A percentile compares a stretch with the other conserved stretches of the same genome.
Conservation (phyloP, 306 rosid genomes). For the Dalbergia cultrata region DNA sequence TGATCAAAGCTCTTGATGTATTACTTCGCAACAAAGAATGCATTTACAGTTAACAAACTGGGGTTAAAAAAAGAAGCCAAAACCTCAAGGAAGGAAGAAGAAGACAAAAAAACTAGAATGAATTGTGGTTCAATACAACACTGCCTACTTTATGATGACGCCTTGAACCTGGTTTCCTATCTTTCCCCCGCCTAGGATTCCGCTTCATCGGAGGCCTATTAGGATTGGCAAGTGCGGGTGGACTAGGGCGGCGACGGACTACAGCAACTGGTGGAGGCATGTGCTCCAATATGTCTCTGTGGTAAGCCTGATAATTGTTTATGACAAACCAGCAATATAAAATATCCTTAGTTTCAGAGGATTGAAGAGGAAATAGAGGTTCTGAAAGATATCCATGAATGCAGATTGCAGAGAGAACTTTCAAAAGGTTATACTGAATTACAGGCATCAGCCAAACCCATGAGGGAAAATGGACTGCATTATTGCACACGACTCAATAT, state of each 20-base stretch:
- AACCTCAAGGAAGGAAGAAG: constrained; percentile 30
- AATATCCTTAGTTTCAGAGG: constrained; percentile 23
- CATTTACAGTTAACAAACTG: constrained; percentile 53
- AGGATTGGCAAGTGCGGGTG: constrained; percentile 42
- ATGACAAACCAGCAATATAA: constrained; percentile 29
- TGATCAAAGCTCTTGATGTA: constrained; percentile 57
- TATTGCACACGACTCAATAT: not conserved
- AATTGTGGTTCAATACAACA: constrained; percentile 55
- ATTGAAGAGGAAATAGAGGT: not conserved
- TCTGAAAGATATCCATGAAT: not conserved
- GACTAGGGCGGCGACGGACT: constrained; percentile 41
- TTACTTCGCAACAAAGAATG: constrained; percentile 59
- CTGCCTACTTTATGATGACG: constrained; percentile 71
- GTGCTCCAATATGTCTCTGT: constrained; percentile 79
- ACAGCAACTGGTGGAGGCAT: constrained; percentile 74
- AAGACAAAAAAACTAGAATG: constrained; percentile 43
- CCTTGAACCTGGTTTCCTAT: constrained; percentile 63
- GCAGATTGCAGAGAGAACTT: constrained; percentile 8
- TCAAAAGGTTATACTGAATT: not conserved
- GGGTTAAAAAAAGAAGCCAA: constrained; percentile 37
- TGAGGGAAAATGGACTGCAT: not conserved
- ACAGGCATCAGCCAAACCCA: not conserved
- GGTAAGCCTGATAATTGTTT: constrained; percentile 69
- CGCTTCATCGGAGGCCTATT: constrained; percentile 62
- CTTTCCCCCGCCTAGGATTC: constrained; percentile 64